Evolutionary conservation across 1,284 basidiomycete species (phyloP).

Genomic region (Trametes versicolor): DNA sequence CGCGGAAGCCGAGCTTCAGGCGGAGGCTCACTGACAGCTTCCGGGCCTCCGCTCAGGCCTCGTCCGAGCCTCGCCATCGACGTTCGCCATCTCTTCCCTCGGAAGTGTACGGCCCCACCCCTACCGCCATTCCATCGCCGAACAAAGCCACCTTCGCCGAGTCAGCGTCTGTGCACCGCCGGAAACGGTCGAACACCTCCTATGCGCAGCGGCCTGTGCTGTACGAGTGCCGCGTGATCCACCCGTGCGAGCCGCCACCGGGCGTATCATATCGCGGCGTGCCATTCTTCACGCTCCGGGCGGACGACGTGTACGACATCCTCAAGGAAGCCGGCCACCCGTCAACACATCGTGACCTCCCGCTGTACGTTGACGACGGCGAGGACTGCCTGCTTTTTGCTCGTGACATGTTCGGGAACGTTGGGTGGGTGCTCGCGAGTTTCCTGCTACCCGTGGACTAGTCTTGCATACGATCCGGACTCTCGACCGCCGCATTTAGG

Average conservation of each 20-base stretch:
- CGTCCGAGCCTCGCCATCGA: conserved; percentile 38
- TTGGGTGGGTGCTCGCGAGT: conserved; percentile 85
- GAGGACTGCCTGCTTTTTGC: conserved; percentile 80
- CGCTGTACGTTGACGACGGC: conserved; percentile 80
- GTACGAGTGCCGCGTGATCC: conserved; percentile 73
- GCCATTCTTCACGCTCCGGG: conserved; percentile 74
- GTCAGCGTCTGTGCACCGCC: conserved; percentile 37
- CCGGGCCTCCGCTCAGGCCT: conserved; percentile 35
- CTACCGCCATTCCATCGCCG: conserved; percentile 36
- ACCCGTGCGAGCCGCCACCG: conserved; percentile 69
- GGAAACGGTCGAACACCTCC: conserved; percentile 43
- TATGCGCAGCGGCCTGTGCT: conserved; percentile 48
- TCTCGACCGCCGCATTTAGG: not conserved
- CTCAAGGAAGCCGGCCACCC: conserved; percentile 82
- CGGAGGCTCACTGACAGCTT: conserved; percentile 58
- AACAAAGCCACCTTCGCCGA: conserved; percentile 31
- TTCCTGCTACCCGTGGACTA: conserved; percentile 71
- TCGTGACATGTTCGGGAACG: conserved; percentile 57
- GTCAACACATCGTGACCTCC: conserved; percentile 71
- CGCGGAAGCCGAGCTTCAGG: conserved; percentile 57
- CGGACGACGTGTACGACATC: conserved; percentile 71
- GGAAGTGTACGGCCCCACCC: conserved; percentile 23
- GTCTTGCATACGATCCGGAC: conserved; percentile 5
- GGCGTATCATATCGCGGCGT: conserved; percentile 74
- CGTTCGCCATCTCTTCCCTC: conserved; percentile 44